Evolutionary conservation across 805 yeast genomes (phyloP).

Genomic region (Schwanniomyces pseudopolymorphus): DNA sequence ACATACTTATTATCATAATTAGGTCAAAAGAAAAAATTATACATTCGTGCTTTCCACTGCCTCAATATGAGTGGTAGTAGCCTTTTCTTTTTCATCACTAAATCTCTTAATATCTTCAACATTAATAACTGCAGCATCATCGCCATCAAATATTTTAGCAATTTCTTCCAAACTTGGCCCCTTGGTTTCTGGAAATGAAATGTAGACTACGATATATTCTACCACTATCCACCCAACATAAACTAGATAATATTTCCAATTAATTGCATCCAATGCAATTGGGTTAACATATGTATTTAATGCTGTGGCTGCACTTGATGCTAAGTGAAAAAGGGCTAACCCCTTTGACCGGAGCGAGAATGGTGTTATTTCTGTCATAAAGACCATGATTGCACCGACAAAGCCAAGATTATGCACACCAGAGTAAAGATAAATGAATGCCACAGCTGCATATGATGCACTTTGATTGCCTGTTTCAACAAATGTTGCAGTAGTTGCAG

Average conservation of each 20-base stretch:
- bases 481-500: slow-evolving; percentile 23
- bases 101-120: slow-evolving; percentile 14
- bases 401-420: slow-evolving; percentile 30
- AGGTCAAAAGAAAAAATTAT: no score
- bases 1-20: no score
- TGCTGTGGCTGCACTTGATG: slow-evolving; percentile 17
- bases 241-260: slow-evolving; percentile 47
- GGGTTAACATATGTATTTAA: slow-evolving; percentile 33
- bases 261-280: slow-evolving; percentile 40
- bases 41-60: background rate
- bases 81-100: slow-evolving; percentile 6
- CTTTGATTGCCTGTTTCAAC: slow-evolving; percentile 18
- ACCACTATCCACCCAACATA: slow-evolving; percentile 29
- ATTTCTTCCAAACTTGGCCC: slow-evolving; percentile 46
- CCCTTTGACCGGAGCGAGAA: slow-evolving; percentile 44
- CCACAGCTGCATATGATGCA: slow-evolving; percentile 19
- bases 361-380: slow-evolving; percentile 44
- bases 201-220: slow-evolving; percentile 26
- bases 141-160: slow-evolving; percentile 39
- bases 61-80: slow-evolving; percentile 1
- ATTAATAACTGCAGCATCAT: no score
- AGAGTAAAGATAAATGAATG: slow-evolving; percentile 23
- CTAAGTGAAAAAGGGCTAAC: slow-evolving; percentile 25
- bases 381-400: slow-evolving; percentile 47
- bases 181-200: slow-evolving; percentile 45